A percentile compares a stretch with the other conserved stretches of the same genome.
Conservation (phyloP, 192 early-diverging fungal genomes). For the Podochytrium sp. region DNA sequence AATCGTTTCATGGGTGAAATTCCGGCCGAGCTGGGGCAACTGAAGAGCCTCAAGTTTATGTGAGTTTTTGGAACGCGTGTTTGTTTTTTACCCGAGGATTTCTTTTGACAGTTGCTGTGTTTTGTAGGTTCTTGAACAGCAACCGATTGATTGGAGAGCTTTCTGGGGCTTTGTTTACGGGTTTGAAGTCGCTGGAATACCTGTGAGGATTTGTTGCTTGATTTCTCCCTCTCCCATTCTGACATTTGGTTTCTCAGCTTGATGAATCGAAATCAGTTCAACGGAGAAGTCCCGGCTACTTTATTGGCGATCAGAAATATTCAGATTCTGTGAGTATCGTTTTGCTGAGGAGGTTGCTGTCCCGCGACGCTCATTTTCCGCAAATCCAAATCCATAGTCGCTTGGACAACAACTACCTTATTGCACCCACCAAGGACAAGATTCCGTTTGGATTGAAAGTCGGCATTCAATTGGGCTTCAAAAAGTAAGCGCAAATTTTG, state of each 20-base stretch:
- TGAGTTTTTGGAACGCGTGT: too few species aligned
- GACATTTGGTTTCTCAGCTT: too few species aligned
- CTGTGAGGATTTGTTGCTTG: not conserved
- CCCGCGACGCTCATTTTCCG: not conserved
- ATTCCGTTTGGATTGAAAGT: conserved; percentile 16
- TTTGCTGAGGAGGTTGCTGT: not conserved
- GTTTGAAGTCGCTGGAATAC: conserved; percentile 12
- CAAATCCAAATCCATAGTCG: not conserved
- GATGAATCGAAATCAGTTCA: conserved; percentile 23
- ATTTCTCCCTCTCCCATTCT: too few species aligned
- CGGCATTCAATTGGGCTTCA: conserved; percentile 22
- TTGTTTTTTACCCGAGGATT: not conserved
- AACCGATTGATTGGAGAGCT: conserved; percentile 16
- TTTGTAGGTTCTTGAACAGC: conserved; percentile 13
- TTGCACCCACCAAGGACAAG: conserved; percentile 2
- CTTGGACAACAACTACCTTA: conserved; percentile 23
- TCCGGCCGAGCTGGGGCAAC: conserved; percentile 1
- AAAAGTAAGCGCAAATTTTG: conserved; percentile 2
- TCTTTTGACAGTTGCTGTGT: not conserved
- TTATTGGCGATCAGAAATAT: not conserved
- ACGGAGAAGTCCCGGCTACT: conserved; percentile 4
- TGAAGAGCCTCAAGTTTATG: conserved; percentile 17
- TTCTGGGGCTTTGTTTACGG: not conserved
- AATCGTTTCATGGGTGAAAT: conserved; percentile 3
- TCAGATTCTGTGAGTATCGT: conserved; percentile 12